Conservation (phyloP, 1,284 basidiomycete genomes). For the Leccinum fallax region DNA sequence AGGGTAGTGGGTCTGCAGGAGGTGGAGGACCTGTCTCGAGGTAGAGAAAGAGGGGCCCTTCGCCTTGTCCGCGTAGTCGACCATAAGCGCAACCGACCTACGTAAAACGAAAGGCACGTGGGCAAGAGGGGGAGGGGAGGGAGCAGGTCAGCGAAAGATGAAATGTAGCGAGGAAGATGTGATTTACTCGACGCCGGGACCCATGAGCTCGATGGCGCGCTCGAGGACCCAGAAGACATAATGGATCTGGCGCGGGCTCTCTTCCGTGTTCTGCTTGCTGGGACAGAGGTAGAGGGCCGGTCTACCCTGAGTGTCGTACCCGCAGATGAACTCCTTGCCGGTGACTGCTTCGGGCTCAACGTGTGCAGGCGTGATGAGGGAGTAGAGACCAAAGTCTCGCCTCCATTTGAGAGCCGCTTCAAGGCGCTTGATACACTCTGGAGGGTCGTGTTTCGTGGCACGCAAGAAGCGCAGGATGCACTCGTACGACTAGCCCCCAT, state of each 20-base stretch:
- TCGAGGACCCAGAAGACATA: conserved; percentile 78
- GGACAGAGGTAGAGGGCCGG: conserved; percentile 83
- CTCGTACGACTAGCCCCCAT: conserved; percentile 51
- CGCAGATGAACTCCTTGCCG: conserved; percentile 74
- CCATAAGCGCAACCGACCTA: conserved; percentile 74
- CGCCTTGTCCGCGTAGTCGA: conserved; percentile 81
- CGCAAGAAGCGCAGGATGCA: conserved; percentile 71
- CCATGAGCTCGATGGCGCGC: conserved; percentile 71
- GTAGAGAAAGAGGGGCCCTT: conserved; percentile 77
- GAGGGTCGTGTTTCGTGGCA: conserved; percentile 68
- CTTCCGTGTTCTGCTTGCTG: conserved; percentile 83
- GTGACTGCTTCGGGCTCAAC: conserved; percentile 77
- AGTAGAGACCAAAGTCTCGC: conserved; percentile 70
- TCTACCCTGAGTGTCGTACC: conserved; percentile 69
- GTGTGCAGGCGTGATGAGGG: conserved; percentile 53
- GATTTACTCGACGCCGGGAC: conserved; percentile 73
- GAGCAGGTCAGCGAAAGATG: background rate
- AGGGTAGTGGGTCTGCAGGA: conserved; percentile 89
- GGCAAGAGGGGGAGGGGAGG: background rate
- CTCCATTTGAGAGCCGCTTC: conserved; percentile 76
- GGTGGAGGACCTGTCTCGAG: conserved; percentile 67
- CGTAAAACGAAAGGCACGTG: background rate
- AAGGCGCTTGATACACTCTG: conserved; percentile 58
- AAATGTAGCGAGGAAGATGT: background rate
- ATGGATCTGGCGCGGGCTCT: conserved; percentile 71